These are phyloP conservation scores for Amylocarpus encephaloides DNA, from an alignment of 2,329 filamentous ascomycete species.

Conservation along the genomic window DNA sequence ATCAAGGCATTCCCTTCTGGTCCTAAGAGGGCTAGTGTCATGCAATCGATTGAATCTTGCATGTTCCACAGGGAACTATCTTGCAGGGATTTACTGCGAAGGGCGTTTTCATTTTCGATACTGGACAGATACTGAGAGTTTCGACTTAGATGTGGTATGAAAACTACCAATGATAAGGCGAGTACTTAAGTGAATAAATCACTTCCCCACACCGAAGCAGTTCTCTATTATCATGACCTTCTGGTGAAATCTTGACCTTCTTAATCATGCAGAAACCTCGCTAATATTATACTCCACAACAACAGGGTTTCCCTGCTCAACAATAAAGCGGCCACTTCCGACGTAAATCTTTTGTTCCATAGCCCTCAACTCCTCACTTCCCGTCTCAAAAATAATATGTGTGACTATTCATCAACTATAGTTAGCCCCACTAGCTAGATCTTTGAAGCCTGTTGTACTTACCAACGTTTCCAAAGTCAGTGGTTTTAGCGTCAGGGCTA, in stretches of 20 bases:
- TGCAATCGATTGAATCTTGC: slow-evolving; percentile 13
- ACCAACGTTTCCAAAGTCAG: slow-evolving; percentile 37
- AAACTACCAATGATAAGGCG: neutral
- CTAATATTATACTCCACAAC: slow-evolving; percentile 41
- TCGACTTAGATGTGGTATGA: neutral
- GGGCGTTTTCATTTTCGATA: slow-evolving; percentile 21
- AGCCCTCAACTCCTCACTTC: slow-evolving; percentile 31
- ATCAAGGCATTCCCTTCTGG: slow-evolving; percentile 6
- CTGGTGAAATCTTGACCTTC: neutral
- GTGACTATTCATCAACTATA: slow-evolving; percentile 25
- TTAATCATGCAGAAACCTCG: slow-evolving; percentile 28
- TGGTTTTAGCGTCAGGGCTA: slow-evolving; percentile 34
- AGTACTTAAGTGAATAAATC: neutral
- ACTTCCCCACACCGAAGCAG: neutral
- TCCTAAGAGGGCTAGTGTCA: slow-evolving; percentile 9
- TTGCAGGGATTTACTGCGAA: slow-evolving; percentile 18
- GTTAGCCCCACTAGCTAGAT: slow-evolving; percentile 1
- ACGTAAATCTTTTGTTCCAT: slow-evolving; percentile 38
- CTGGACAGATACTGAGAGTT: neutral
- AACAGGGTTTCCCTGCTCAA: slow-evolving; percentile 31
- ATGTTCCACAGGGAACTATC: slow-evolving; percentile 10
- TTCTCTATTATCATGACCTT: too few relatives aligned
- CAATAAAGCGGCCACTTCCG: slow-evolving; percentile 37
- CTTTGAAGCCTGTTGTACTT: slow-evolving; percentile 19
- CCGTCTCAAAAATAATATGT: slow-evolving; percentile 36